Percentiles rank a stretch among this genome's conserved stretches.
Evolutionary conservation across 2,329 filamentous ascomycete genomes (phyloP).

Genomic region (Lachnellula hyalina): DNA sequence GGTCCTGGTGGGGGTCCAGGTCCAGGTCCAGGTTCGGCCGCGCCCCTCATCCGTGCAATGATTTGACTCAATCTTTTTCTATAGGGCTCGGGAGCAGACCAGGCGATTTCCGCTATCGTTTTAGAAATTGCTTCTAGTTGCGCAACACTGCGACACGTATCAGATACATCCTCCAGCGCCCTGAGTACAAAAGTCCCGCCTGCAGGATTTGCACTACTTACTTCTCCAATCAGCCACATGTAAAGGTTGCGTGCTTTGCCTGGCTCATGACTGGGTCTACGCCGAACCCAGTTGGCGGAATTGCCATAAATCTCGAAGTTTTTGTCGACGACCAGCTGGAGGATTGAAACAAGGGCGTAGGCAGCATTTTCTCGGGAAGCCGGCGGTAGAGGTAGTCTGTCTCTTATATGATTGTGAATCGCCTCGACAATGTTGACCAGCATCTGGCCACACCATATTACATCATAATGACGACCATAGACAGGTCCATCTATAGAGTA

Average conservation of each 20-base stretch:
- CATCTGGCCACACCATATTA: constrained; percentile 24
- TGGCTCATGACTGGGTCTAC: constrained; percentile 19
- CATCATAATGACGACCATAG: constrained; percentile 17
- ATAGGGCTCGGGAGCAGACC: constrained; percentile 21
- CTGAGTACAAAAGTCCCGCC: constrained; percentile 23
- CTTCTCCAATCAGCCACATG: constrained; percentile 23
- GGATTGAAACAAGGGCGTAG: constrained; percentile 20
- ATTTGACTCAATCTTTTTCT: constrained; percentile 15
- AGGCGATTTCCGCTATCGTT: constrained; percentile 13
- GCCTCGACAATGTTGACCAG: constrained; percentile 23
- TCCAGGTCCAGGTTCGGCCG: background rate
- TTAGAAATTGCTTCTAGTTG: constrained; percentile 18
- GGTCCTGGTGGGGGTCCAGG: background rate
- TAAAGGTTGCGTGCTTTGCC: constrained; percentile 27
- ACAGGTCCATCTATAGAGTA: constrained; percentile 21
- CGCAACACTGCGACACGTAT: constrained; percentile 19
- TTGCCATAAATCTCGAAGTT: constrained; percentile 24
- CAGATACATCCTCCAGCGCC: constrained; percentile 24
- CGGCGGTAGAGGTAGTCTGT: constrained; percentile 17
- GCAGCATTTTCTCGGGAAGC: constrained; percentile 20
- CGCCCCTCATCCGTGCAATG: constrained; percentile 19
- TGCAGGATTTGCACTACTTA: constrained; percentile 12
- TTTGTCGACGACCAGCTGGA: constrained; percentile 22
- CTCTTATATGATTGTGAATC: constrained; percentile 18
- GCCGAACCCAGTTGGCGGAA: constrained; percentile 14